Evolutionary conservation across 208 protist genomes (phyloP), one percentile per base, ranked within the genome.

Genomic region (Crithidia acanthocephali): DNA sequence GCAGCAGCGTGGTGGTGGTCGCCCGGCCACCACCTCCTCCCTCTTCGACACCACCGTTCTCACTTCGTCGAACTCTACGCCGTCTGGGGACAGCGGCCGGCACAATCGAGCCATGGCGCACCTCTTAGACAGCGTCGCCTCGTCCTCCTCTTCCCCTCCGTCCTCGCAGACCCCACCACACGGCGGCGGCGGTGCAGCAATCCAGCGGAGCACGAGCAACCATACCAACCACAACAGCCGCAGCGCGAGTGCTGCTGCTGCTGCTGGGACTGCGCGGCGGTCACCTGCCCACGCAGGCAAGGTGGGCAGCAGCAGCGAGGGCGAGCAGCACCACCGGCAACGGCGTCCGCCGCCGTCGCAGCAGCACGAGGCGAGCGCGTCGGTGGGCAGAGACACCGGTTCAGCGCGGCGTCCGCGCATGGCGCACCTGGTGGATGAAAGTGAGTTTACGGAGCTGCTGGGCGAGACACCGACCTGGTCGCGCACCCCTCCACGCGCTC

Each of bases 51-150:
- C 47, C 16, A 65, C 71, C 4, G 57, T 53, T 1, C 63, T 78
- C 7, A 53, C 64, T 15, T 71, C 72, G 1, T 72, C 72, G 0
- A 9, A 16, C 18, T 72, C 67, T 10, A 37, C 59, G 2, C 68
- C 65, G 22, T 63, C 72, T 2, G 42, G 48, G 9, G 65, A 72
- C n/a, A 63, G 44, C 30, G 37, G 64, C 44, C 9, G 16, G 6
- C 16, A 40, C 35, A 40, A n/a, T 9, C 27, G 51, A 7, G 58
- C 65, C 22, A 78, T 78, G 72, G 66, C 72, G 58, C 51, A 78
- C 23, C 40, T 78, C 20, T 45, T 78, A 6, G 72, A 78, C 58
- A 78, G 72, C 32, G 65, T 78, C 10, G 58, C 72, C 20, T 72
- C 64, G 23, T 57, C 57, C 27, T 47, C 57, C 23, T 53, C 65